phyloP scores from a whole-genome alignment of 371 early-diverging fungal genomes.

The Mortierella sp. region DNA sequence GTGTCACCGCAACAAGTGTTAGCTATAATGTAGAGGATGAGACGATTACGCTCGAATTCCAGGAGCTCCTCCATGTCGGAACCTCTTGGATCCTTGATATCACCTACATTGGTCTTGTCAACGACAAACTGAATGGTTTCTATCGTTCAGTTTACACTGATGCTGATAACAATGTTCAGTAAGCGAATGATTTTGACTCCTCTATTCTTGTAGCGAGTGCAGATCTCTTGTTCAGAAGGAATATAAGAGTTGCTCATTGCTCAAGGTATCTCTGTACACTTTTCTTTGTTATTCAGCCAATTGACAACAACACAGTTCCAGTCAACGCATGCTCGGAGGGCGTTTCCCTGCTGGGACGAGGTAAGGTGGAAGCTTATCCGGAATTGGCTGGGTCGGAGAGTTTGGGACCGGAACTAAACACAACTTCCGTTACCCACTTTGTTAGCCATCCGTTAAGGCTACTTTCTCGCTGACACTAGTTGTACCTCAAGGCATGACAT shows the following conservation, averaged over 20 bases:
- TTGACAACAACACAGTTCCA: slow-evolving; percentile 93
- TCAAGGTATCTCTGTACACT: not conserved
- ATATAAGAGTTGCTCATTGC: no score
- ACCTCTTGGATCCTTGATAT: slow-evolving; percentile 47
- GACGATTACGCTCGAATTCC: slow-evolving; percentile 45
- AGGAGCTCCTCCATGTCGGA: slow-evolving; percentile 27
- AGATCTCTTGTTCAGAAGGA: no score
- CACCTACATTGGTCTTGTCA: slow-evolving; percentile 66
- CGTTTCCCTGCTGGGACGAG: slow-evolving; percentile 95
- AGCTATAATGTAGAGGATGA: slow-evolving; percentile 50
- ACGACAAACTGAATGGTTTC: slow-evolving; percentile 89
- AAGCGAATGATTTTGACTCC: slow-evolving; percentile 11
- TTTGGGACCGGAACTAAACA: no score
- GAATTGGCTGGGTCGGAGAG: not conserved
- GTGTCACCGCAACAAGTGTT: slow-evolving; percentile 48
- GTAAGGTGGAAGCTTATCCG: slow-evolving; percentile 3
- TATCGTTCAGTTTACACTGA: slow-evolving; percentile 82
- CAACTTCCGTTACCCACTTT: not conserved
- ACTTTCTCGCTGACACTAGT: slow-evolving; percentile 85
- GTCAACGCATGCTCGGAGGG: slow-evolving; percentile 87
- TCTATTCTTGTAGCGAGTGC: no score
- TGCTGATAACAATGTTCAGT: slow-evolving; percentile 47
- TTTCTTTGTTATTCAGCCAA: slow-evolving; percentile 19
- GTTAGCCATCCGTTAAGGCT: slow-evolving; percentile 85
- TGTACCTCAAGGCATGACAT: slow-evolving; percentile 73